phyloP scores from a whole-genome alignment of 129 eudicot genomes.

The Escallonia rubra region DNA sequence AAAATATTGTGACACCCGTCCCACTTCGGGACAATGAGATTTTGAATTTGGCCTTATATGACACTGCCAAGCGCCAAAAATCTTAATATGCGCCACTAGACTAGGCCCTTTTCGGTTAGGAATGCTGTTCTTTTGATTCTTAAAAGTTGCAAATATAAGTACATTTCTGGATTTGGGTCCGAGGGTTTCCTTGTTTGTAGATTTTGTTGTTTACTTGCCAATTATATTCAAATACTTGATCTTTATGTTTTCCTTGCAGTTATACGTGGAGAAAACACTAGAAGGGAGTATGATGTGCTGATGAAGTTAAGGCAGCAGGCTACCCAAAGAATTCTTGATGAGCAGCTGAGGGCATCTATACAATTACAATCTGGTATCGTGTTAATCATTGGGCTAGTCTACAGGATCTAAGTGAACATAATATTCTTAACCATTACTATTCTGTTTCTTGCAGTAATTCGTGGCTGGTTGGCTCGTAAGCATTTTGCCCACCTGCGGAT shows the following conservation, averaged over 20 bases:
- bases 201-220: no score
- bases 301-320: slow-evolving; percentile 27
- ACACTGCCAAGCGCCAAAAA: no score
- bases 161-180: no score
- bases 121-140: no score
- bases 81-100: no score
- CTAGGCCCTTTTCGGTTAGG: no score
- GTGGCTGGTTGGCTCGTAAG: slow-evolving; percentile 83
- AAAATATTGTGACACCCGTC: no score
- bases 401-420: background rate
- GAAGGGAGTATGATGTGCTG: slow-evolving; percentile 37
- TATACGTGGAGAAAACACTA: slow-evolving; percentile 75
- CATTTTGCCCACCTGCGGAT: slow-evolving; percentile 33
- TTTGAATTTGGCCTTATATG: no score
- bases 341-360: slow-evolving; percentile 53
- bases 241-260: slow-evolving; percentile 35
- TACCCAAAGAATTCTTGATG: slow-evolving; percentile 37
- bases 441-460: slow-evolving; percentile 48
- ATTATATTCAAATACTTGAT: no score
- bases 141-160: no score
- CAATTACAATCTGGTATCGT: slow-evolving; percentile 76
- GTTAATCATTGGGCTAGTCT: background rate
- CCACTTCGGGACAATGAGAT: no score
- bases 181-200: no score
- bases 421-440: background rate